Evolutionary conservation across 2,329 filamentous ascomycete genomes (phyloP).

Genomic region (Verticillium zaregamsianum): DNA sequence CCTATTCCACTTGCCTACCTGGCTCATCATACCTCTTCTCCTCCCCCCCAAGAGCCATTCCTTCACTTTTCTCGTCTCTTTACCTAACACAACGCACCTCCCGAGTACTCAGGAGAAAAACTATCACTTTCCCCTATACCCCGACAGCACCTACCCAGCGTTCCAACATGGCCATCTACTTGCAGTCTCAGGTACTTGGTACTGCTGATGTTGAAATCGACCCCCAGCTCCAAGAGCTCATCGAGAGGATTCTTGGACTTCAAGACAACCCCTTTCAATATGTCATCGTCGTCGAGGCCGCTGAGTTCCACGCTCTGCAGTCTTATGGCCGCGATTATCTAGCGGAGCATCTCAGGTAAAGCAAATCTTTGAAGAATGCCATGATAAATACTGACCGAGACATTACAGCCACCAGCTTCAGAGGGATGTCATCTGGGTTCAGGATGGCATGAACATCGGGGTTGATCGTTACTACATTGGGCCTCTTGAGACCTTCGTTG

Average conservation of each 20-base stretch:
- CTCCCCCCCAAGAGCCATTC: too few relatives aligned
- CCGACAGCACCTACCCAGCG: not conserved
- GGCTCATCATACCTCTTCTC: too few relatives aligned
- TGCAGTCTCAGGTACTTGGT: not conserved
- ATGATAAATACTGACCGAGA: not conserved
- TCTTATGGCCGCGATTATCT: not conserved
- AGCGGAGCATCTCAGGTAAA: constrained; percentile 1
- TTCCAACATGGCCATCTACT: not conserved
- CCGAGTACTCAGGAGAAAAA: not conserved
- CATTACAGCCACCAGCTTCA: not conserved
- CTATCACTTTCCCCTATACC: too few relatives aligned
- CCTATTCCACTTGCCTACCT: too few relatives aligned
- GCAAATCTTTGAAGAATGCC: not conserved
- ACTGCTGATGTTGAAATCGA: not conserved
- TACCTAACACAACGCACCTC: too few relatives aligned
- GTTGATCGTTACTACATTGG: not conserved
- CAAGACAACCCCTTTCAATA: not conserved
- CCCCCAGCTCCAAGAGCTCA: not conserved
- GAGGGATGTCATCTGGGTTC: constrained; percentile 1
- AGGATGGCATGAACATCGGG: not conserved
- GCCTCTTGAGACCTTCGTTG: not conserved
- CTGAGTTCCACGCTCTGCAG: not conserved
- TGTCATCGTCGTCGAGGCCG: not conserved
- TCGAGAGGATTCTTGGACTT: not conserved
- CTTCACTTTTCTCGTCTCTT: too few relatives aligned